Evolutionary conservation across 768 basidiomycete species (phyloP).

Genomic region (Phylloporus sp.): DNA sequence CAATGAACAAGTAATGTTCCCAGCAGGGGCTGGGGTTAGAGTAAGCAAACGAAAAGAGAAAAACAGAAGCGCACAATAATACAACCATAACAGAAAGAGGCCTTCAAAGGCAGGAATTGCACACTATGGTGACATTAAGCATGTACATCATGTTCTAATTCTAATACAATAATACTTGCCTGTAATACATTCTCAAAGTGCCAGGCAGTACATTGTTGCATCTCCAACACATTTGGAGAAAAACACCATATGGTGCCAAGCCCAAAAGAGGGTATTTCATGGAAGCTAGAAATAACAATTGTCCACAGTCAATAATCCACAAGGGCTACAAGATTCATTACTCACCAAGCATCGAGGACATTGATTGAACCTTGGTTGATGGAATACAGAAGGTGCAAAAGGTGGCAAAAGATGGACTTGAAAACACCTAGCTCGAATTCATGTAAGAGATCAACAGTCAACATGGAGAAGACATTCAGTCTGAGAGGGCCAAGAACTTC

Average conservation of each 20-base stretch:
- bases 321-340: too few relatives aligned
- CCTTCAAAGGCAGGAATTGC: conserved; percentile 31
- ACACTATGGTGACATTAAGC: too few relatives aligned
- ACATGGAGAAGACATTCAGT: conserved; percentile 23
- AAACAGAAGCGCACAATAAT: too few relatives aligned
- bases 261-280: conserved; percentile 20
- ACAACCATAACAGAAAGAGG: too few relatives aligned
- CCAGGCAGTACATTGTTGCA: conserved; percentile 34
- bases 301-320: neutral
- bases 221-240: conserved; percentile 29
- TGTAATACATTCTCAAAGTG: conserved; percentile 44
- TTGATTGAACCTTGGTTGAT: neutral
- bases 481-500: conserved; percentile 13
- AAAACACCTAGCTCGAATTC: conserved; percentile 39
- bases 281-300: conserved; percentile 10
- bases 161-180: conserved; percentile 19
- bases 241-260: conserved; percentile 34
- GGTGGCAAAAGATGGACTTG: conserved; percentile 34
- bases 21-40: too few relatives aligned
- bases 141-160: too few relatives aligned
- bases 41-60: too few relatives aligned
- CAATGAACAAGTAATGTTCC: too few relatives aligned
- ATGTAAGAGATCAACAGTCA: conserved; percentile 37
- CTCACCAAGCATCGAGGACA: conserved; percentile 25
- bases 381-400: conserved; percentile 29